Conservation (phyloP, 2,329 filamentous ascomycete species). For the Aspergillus latus region DNA sequence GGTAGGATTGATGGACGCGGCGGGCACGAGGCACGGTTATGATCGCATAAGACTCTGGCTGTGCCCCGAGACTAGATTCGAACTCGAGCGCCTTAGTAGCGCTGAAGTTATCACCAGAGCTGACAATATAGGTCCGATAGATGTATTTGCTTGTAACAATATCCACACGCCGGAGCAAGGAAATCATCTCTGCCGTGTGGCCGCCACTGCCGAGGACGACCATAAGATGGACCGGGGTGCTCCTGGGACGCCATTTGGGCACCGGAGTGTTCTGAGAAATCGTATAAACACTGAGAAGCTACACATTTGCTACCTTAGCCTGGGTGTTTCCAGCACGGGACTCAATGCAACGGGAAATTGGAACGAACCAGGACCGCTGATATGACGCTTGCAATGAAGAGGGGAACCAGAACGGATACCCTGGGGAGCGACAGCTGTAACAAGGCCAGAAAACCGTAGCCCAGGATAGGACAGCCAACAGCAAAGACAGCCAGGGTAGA, state of each 20-base stretch:
- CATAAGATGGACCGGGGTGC: constrained; percentile 60
- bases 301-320: not conserved
- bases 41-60: constrained; percentile 57
- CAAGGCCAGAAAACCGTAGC: not conserved
- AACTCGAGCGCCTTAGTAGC: constrained; percentile 64
- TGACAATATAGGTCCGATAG: constrained; percentile 79
- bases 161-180: constrained; percentile 68
- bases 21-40: constrained; percentile 72
- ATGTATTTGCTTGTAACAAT: constrained; percentile 49
- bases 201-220: constrained; percentile 89
- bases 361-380: constrained; percentile 11
- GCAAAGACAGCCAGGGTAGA: not conserved
- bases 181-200: constrained; percentile 92
- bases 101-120: constrained; percentile 73
- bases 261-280: constrained; percentile 32
- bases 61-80: constrained; percentile 46
- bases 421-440: not conserved
- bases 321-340: not conserved
- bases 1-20: constrained; percentile 75
- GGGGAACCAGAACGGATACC: not conserved
- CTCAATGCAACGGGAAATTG: not conserved
- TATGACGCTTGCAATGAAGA: not conserved
- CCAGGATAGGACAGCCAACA: not conserved
- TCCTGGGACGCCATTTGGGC: constrained; percentile 30
- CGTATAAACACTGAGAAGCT: constrained; percentile 30